A percentile compares a stretch with the other conserved stretches of the same genome.
phyloP scores from a whole-genome alignment of 495 filamentous ascomycete genomes.

The Neurospora tetrasperma region DNA sequence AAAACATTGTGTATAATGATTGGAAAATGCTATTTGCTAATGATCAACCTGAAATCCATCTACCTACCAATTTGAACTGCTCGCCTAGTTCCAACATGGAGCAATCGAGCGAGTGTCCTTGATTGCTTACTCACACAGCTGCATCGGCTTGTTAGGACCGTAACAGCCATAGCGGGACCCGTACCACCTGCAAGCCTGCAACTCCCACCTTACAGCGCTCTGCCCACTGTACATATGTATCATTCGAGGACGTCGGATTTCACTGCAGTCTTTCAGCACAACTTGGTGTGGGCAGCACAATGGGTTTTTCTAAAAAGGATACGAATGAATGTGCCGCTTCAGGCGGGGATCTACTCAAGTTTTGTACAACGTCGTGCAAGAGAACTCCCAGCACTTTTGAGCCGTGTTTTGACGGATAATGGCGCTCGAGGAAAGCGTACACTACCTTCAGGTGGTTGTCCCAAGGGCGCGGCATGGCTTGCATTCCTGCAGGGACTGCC shows the following conservation, averaged over 20 bases:
- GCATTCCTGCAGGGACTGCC: background rate
- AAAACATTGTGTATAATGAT: background rate
- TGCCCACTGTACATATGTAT: too few relatives aligned
- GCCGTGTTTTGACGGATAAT: background rate
- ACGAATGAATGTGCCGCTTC: background rate
- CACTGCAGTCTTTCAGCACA: background rate
- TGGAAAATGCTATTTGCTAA: background rate
- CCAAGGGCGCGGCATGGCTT: background rate
- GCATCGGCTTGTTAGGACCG: background rate
- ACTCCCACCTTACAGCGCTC: background rate
- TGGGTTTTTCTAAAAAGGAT: background rate
- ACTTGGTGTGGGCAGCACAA: background rate
- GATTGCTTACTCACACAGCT: background rate
- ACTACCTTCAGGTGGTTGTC: background rate
- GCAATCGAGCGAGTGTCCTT: background rate
- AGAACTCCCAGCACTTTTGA: background rate
- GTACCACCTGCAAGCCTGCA: background rate
- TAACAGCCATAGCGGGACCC: background rate
- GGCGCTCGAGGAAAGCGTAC: background rate
- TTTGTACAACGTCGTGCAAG: background rate
- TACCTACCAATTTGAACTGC: background rate
- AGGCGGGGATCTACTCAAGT: background rate
- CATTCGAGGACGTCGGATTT: too few relatives aligned
- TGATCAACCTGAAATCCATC: background rate
- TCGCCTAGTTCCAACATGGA: background rate